Evolutionary conservation across 176 grass and related monocot species (phyloP).

Genomic region (Ensete ventricosum): DNA sequence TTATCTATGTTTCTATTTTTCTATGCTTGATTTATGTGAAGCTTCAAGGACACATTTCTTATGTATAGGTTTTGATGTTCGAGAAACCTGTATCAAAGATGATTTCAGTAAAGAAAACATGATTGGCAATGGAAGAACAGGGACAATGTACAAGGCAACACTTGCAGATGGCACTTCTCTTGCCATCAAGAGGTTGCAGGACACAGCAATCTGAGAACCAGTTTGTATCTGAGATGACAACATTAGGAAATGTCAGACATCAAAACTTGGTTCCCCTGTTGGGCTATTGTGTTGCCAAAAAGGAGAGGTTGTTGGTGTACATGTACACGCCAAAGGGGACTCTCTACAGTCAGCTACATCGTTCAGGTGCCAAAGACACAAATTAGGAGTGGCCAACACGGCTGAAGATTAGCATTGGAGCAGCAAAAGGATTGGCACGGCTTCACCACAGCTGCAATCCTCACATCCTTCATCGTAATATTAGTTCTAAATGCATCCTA

Average conservation of each 20-base stretch:
- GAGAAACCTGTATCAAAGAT: conserved; percentile 84
- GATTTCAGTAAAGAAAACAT: conserved; percentile 75
- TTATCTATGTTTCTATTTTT: no score
- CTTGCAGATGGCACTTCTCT: conserved; percentile 66
- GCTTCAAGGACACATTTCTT: neutral
- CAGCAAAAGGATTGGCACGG: conserved; percentile 69
- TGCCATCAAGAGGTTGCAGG: conserved; percentile 73
- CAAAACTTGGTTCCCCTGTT: conserved; percentile 74
- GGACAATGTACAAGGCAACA: conserved; percentile 74
- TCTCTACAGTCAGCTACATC: conserved; percentile 58
- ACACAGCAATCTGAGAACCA: conserved; percentile 79
- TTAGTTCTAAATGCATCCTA: conserved; percentile 87
- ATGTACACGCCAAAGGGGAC: conserved; percentile 64
- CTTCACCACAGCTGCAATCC: conserved; percentile 90
- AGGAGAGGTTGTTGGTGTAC: conserved; percentile 75
- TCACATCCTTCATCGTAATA: conserved; percentile 72
- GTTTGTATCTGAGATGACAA: conserved; percentile 81
- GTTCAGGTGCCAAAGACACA: conserved; percentile 17
- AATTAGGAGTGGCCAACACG: conserved; percentile 55
- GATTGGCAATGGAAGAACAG: conserved; percentile 60
- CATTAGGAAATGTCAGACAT: conserved; percentile 65
- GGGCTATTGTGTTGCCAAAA: conserved; percentile 74
- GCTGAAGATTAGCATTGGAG: conserved; percentile 60
- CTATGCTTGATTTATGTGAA: neutral
- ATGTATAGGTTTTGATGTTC: conserved; percentile 75